These are phyloP conservation scores for Earliella scabrosa DNA, from an alignment of 1,284 basidiomycete genomes.

Conservation along the genomic window DNA sequence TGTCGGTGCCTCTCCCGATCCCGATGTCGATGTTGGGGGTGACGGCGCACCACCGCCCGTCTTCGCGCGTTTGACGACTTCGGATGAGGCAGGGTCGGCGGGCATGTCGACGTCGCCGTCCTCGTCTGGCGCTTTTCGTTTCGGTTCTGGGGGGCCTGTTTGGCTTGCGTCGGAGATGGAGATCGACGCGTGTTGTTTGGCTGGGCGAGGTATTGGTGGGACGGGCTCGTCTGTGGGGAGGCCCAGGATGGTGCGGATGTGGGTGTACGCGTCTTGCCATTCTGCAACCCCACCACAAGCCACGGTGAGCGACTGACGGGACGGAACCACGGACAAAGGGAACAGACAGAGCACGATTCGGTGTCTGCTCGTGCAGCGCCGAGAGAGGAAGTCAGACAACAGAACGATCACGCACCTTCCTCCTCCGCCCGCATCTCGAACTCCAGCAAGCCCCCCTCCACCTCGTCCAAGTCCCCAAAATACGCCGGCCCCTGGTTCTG, in stretches of 20 bases:
- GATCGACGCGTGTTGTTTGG: constrained; percentile 29
- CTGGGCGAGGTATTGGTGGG: constrained; percentile 55
- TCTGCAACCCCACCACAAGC: constrained; percentile 53
- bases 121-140: constrained; percentile 55
- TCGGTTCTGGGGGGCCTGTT: constrained; percentile 38
- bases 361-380: no score
- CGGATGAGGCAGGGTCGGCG: constrained; percentile 34
- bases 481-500: constrained; percentile 87
- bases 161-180: constrained; percentile 27
- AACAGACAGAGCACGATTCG: no score
- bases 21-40: no score
- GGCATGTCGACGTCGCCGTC: constrained; percentile 49
- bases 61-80: constrained; percentile 50
- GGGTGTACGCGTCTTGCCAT: constrained; percentile 72
- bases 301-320: no score
- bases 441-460: constrained; percentile 69
- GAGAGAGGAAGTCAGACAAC: not conserved
- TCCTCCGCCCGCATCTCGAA: constrained; percentile 78
- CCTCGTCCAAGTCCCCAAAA: constrained; percentile 92
- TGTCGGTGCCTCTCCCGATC: no score
- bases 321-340: no score
- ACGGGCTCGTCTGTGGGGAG: constrained; percentile 54
- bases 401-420: constrained; percentile 58
- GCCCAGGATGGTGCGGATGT: constrained; percentile 60
- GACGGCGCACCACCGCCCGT: constrained; percentile 28